Evolutionary conservation across 345 rosid genomes (phyloP), one percentile per base, ranked within the genome.

Genomic region (Hypericum perforatum): DNA sequence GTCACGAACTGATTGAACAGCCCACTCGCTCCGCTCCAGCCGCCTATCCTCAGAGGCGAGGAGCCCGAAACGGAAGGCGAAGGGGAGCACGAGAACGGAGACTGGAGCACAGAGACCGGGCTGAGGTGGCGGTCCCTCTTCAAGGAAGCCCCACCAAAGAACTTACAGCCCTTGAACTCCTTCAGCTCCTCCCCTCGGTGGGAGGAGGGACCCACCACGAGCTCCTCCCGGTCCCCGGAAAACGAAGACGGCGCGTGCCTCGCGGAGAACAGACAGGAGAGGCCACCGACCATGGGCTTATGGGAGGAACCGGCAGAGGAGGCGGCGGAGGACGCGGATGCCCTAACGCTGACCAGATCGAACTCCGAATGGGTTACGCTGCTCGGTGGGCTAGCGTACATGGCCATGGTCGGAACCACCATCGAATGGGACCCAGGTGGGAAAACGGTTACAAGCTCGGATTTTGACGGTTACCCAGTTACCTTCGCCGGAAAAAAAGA

Each of bases 401-500:
- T 72, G 37, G 89, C 90, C 40, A 92, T 88, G 6, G 96, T 78
- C 7, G 96, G 82, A 9, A 87, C 84, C 60, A 74, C 86, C 95
- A 91, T 87, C 64, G 32, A 1, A 4, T 1, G 4, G 32, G 61
- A 32, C 61, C 75, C 65, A 66, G 69, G 74, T 61, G 46, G 55
- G 47, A 56, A 12, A 41, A 52, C 42, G 45, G 14, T 39, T 38
- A 6, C 22, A 9, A 49, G 7, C 65, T 43, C 49, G 11, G 45
- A 67, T 49, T 41, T 37, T 49, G 29, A 47, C 15, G 41, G 45
- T 44, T 7, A 59, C 57, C 72, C 72, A 46, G 48, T 47, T 56
- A 54, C 49, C 45, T 51, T 40, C 53, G 13, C 53, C 10, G 6
- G 7, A 59, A 52, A 48, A 39, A 45, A 29, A 4, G 4, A 22